Percentiles rank a stretch among this genome's conserved stretches.
These are phyloP conservation scores for Geotrichum candidum DNA, from an alignment of 1,139 yeast species.

Conservation along the genomic window DNA sequence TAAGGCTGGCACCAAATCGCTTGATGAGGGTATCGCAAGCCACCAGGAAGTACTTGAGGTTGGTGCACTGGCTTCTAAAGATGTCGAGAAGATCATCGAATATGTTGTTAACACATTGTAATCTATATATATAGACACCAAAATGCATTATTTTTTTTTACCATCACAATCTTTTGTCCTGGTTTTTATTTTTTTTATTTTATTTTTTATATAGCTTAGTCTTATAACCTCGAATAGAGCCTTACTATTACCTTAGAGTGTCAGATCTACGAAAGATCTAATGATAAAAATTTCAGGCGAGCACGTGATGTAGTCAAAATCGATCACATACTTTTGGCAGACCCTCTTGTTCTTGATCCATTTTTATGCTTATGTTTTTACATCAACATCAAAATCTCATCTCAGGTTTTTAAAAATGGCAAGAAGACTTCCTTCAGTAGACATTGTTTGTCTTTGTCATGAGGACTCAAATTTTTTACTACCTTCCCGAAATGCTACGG, in stretches of 20 bases:
- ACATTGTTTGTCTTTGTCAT: slow-evolving; percentile 17
- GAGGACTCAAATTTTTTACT: slow-evolving; percentile 5
- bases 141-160: neutral
- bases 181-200: no score
- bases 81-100: slow-evolving; percentile 65
- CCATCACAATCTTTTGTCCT: no score
- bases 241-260: no score
- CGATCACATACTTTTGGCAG: neutral
- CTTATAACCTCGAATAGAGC: no score
- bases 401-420: neutral
- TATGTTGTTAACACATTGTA: slow-evolving; percentile 47
- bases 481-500: neutral
- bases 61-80: slow-evolving; percentile 73
- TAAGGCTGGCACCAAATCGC: slow-evolving; percentile 20
- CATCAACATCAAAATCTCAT: neutral
- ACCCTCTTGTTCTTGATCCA: neutral
- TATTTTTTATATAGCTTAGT: no score
- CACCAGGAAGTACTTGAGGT: slow-evolving; percentile 85
- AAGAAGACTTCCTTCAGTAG: slow-evolving; percentile 15
- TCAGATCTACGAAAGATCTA: no score
- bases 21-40: slow-evolving; percentile 66
- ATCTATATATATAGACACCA: neutral
- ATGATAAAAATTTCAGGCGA: no score
- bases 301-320: neutral
- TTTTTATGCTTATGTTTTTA: neutral